Evolutionary conservation across 2,329 filamentous ascomycete species (phyloP).

Genomic region (Aspergillus phoenicis): DNA sequence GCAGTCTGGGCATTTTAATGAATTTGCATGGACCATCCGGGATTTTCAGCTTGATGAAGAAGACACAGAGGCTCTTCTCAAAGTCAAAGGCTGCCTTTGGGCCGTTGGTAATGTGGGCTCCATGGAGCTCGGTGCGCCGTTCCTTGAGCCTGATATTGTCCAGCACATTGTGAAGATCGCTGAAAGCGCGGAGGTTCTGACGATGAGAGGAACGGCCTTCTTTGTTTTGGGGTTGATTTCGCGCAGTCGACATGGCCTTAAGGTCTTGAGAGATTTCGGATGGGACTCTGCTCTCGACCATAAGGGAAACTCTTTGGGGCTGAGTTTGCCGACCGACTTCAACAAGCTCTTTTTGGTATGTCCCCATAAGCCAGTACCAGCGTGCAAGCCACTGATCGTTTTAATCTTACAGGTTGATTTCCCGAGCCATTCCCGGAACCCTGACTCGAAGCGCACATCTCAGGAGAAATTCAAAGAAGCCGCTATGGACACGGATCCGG

Average conservation of each 20-base stretch:
- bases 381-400: slow-evolving; percentile 4
- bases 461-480: slow-evolving; percentile 58
- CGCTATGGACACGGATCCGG: slow-evolving; percentile 61
- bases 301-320: slow-evolving; percentile 79
- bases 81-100: slow-evolving; percentile 97
- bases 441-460: slow-evolving; percentile 45
- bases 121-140: slow-evolving; percentile 94
- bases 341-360: slow-evolving; percentile 74
- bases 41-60: slow-evolving; percentile 84
- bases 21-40: slow-evolving; percentile 85
- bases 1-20: slow-evolving; percentile 93
- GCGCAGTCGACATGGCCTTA: slow-evolving; percentile 84
- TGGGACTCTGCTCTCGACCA: slow-evolving; percentile 91
- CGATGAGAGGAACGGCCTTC: slow-evolving; percentile 90
- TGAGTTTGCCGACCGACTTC: slow-evolving; percentile 81
- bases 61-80: slow-evolving; percentile 81
- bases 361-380: neutral
- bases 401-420: slow-evolving; percentile 34
- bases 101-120: slow-evolving; percentile 97
- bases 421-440: slow-evolving; percentile 42
- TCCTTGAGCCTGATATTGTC: slow-evolving; percentile 87
- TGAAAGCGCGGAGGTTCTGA: slow-evolving; percentile 85
- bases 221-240: slow-evolving; percentile 94
- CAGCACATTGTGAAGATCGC: slow-evolving; percentile 85
- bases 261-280: slow-evolving; percentile 83